A percentile compares a stretch with the other conserved stretches of the same genome.
Conservation (phyloP, 148 eudicot species). For the Pouteria glomerata region DNA sequence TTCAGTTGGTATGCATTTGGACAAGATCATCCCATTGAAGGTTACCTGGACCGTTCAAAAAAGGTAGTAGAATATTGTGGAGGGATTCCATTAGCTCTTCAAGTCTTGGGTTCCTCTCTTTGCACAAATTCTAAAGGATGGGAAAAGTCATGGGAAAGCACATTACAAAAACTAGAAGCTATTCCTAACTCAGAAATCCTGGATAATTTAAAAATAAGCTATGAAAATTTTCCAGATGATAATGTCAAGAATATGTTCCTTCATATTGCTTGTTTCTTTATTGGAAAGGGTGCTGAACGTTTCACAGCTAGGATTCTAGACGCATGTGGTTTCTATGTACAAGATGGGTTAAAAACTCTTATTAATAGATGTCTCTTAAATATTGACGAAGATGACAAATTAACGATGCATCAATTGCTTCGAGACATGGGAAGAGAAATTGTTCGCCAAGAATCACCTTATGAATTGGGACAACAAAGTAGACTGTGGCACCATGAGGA, state of each 20-base stretch:
- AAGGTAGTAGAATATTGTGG: neutral
- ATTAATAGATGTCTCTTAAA: neutral
- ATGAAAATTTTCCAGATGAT: too few relatives aligned
- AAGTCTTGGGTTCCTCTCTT: neutral
- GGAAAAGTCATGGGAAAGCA: neutral
- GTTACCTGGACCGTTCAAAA: neutral
- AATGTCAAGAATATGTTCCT: too few relatives aligned
- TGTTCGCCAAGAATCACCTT: slow-evolving; percentile 1
- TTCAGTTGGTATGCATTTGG: slow-evolving; percentile 4
- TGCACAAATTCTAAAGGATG: neutral
- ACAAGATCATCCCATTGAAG: neutral
- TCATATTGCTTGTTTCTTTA: neutral
- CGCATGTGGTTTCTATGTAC: neutral
- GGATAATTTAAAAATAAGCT: too few relatives aligned
- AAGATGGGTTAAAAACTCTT: neutral
- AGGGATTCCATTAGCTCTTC: neutral
- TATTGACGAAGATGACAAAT: neutral
- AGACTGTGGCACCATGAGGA: neutral
- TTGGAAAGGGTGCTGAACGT: neutral
- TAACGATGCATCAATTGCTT: slow-evolving; percentile 1
- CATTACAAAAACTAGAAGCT: too few relatives aligned
- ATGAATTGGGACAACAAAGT: neutral
- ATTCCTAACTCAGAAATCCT: too few relatives aligned
- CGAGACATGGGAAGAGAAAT: slow-evolving; percentile 13
- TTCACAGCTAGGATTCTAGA: neutral